Evolutionary conservation across 2,329 filamentous ascomycete species (phyloP).

Genomic region (Drechslerella dactyloides): DNA sequence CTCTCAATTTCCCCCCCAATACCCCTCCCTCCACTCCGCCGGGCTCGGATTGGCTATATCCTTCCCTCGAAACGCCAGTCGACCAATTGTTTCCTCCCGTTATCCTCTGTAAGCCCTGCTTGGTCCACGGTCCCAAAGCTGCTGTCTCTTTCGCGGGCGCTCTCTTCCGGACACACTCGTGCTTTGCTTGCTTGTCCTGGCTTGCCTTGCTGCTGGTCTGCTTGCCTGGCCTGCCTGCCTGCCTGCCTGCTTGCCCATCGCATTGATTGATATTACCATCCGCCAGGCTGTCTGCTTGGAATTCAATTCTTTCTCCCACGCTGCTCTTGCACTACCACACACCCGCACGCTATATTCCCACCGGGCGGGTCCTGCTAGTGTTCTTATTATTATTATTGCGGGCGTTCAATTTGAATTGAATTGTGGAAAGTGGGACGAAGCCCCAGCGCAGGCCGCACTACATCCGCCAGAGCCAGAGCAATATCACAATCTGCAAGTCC

Average conservation of each 20-base stretch:
- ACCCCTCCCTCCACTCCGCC: constrained; percentile 45
- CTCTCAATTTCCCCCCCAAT: constrained; percentile 46
- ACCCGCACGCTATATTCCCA: constrained; percentile 2
- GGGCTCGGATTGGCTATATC: constrained; percentile 44
- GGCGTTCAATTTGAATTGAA: constrained; percentile 50
- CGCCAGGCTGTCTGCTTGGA: too few relatives aligned
- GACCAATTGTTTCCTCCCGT: constrained; percentile 49
- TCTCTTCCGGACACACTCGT: constrained; percentile 12
- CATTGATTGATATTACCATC: constrained; percentile 21
- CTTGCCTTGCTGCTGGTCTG: not conserved
- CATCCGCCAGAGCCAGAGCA: constrained; percentile 31
- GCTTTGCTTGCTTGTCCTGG: not conserved
- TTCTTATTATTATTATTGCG: constrained; percentile 49
- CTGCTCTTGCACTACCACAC: constrained; percentile 36
- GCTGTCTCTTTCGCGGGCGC: constrained; percentile 31
- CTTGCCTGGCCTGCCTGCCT: not conserved
- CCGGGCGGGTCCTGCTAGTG: constrained; percentile 45
- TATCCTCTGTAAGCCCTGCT: constrained; percentile 49
- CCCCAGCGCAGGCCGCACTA: constrained; percentile 50
- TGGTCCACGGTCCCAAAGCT: constrained; percentile 50
- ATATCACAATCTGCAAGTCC: constrained; percentile 51
- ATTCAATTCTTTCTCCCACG: constrained; percentile 7
- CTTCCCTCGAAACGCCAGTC: constrained; percentile 50
- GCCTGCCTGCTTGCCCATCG: constrained; percentile 15
- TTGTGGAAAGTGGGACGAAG: constrained; percentile 51